Conservation (phyloP, 2,329 filamentous ascomycete species). For the Cordyceps fumosorosea region DNA sequence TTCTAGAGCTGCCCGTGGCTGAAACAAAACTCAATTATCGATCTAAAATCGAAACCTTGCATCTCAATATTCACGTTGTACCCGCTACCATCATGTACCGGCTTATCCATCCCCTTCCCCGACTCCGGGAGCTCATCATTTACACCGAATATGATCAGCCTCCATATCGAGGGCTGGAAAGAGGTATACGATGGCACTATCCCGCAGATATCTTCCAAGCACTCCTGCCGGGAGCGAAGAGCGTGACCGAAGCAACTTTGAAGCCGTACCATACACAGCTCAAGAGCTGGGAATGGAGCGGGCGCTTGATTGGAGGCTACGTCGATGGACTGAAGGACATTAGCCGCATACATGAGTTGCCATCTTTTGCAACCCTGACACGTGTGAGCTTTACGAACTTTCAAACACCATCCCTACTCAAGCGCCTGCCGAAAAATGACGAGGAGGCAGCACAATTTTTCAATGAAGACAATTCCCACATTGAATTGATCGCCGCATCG, state of each 20-base stretch:
- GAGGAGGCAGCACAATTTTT: constrained; percentile 26
- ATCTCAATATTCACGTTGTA: constrained; percentile 63
- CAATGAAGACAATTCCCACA: constrained; percentile 37
- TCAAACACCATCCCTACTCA: constrained; percentile 45
- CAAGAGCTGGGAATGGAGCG: constrained; percentile 56
- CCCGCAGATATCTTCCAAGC: constrained; percentile 57
- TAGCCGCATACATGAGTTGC: constrained; percentile 43
- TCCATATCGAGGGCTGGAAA: constrained; percentile 54
- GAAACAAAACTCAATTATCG: constrained; percentile 56
- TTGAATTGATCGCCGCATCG: constrained; percentile 27
- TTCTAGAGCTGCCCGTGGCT: constrained; percentile 48
- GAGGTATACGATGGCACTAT: constrained; percentile 62
- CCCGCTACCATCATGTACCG: constrained; percentile 34
- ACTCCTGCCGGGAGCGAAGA: constrained; percentile 47
- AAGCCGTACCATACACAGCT: constrained; percentile 32
- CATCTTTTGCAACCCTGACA: constrained; percentile 50
- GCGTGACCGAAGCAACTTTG: constrained; percentile 19
- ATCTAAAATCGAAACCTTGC: constrained; percentile 62
- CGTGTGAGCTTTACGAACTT: constrained; percentile 58
- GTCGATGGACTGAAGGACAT: constrained; percentile 44
- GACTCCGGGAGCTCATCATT: constrained; percentile 63
- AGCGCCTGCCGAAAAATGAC: constrained; percentile 25
- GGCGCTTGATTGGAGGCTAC: constrained; percentile 41
- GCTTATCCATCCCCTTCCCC: constrained; percentile 58
- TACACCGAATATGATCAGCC: constrained; percentile 63